These are phyloP conservation scores for Microdochium nivale DNA, from an alignment of 2,329 filamentous ascomycete species.

Conservation along the genomic window DNA sequence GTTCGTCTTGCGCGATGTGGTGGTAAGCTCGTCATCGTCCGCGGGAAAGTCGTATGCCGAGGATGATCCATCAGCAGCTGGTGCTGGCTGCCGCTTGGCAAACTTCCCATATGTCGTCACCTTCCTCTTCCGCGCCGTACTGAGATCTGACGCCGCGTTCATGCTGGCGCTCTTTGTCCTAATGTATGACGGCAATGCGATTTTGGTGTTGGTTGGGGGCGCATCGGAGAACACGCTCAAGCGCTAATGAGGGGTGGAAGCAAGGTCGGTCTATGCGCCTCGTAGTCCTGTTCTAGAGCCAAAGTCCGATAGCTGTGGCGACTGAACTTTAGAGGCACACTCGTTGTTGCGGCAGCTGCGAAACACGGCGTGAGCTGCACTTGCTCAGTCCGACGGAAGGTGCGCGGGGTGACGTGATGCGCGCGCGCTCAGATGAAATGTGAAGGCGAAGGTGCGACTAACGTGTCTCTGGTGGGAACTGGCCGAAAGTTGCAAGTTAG, in stretches of 20 bases:
- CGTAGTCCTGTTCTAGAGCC: too few species aligned
- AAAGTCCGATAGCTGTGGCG: too few species aligned
- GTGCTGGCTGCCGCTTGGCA: not conserved
- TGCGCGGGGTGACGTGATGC: not conserved
- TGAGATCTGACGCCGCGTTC: conserved; percentile 13
- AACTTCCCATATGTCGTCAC: conserved; percentile 18
- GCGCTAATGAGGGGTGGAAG: not conserved
- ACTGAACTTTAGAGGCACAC: too few species aligned
- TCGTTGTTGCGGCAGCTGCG: not conserved
- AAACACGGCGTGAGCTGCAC: not conserved
- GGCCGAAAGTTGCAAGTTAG: too few species aligned
- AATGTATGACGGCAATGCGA: not conserved
- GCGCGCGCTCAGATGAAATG: not conserved
- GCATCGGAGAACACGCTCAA: not conserved
- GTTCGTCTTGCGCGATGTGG: conserved; percentile 10
- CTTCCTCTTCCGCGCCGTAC: conserved; percentile 16
- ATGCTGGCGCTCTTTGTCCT: conserved; percentile 7
- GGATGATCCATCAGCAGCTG: not conserved
- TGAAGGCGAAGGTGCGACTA: not conserved
- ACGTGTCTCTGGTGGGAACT: not conserved
- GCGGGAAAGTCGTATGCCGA: conserved; percentile 13
- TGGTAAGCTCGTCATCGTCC: conserved; percentile 13
- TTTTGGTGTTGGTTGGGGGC: not conserved
- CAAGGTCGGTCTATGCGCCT: too few species aligned
- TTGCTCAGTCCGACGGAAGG: not conserved